phyloP scores from a whole-genome alignment of 1,139 yeast genomes.

The Candida albicans region DNA sequence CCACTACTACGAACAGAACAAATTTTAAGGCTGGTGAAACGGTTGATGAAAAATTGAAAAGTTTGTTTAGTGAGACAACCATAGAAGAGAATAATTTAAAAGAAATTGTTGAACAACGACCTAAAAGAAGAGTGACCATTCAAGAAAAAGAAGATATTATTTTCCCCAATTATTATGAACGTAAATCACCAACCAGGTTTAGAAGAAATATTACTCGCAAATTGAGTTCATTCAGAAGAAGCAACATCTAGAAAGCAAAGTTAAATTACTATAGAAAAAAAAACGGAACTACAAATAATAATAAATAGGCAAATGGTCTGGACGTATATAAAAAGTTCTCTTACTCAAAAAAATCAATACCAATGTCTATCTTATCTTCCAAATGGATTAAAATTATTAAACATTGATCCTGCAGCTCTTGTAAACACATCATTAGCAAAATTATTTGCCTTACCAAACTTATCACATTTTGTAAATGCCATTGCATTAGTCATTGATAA shows the following conservation, averaged over 20 bases:
- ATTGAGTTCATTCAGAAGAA: constrained; percentile 10
- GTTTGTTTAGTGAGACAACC: constrained; percentile 5
- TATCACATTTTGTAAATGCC: constrained; percentile 90
- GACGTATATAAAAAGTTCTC: neutral
- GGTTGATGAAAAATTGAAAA: constrained; percentile 4
- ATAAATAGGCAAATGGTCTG: no score
- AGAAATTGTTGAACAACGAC: neutral
- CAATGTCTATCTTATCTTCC: constrained; percentile 10
- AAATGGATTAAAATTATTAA: constrained; percentile 54
- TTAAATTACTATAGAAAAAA: no score
- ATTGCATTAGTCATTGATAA: constrained; percentile 79
- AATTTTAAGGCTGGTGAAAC: neutral
- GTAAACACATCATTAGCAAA: constrained; percentile 53
- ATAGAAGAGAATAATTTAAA: constrained; percentile 5
- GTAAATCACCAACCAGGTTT: neutral
- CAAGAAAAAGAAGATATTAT: constrained; percentile 11
- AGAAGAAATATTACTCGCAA: constrained; percentile 7
- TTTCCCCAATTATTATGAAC: constrained; percentile 5
- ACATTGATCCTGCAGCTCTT: constrained; percentile 46
- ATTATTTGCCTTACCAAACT: constrained; percentile 73
- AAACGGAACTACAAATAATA: no score
- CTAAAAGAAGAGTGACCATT: constrained; percentile 12
- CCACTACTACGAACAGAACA: neutral
- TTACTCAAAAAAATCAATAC: neutral
- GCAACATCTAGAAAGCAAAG: neutral